Conservation (phyloP, 192 early-diverging fungal species). For the Dissophora globulifera region DNA sequence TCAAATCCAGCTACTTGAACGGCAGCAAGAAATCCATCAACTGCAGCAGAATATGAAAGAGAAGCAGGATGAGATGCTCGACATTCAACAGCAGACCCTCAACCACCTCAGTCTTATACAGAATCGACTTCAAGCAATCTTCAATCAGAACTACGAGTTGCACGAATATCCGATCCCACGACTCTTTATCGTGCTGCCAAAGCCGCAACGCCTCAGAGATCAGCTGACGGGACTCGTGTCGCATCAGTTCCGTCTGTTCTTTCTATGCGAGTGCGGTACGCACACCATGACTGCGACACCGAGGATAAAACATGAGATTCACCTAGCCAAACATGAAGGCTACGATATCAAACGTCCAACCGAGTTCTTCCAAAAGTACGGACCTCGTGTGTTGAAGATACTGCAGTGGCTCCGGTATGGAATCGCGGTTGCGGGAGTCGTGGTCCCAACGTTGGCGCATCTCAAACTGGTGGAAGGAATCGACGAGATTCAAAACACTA, state of each 20-base stretch:
- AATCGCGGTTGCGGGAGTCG: neutral
- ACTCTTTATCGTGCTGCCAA: slow-evolving; percentile 18
- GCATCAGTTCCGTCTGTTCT: slow-evolving; percentile 4
- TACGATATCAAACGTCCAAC: slow-evolving; percentile 8
- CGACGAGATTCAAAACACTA: neutral
- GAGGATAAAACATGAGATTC: neutral
- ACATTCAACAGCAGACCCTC: slow-evolving; percentile 4
- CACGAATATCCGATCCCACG: slow-evolving; percentile 26
- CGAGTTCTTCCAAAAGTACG: slow-evolving; percentile 32
- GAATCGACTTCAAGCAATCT: slow-evolving; percentile 8
- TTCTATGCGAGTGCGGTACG: slow-evolving; percentile 17
- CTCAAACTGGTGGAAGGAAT: neutral
- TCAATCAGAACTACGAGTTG: slow-evolving; percentile 21
- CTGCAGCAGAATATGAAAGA: neutral
- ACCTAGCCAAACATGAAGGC: slow-evolving; percentile 19
- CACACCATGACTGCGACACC: neutral
- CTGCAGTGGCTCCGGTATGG: slow-evolving; percentile 18
- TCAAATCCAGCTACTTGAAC: neutral
- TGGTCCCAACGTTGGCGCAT: slow-evolving; percentile 4
- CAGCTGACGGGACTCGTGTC: neutral
- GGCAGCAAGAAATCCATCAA: neutral
- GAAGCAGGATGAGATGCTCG: slow-evolving; percentile 4
- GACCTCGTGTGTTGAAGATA: slow-evolving; percentile 16
- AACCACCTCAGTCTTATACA: slow-evolving; percentile 11
- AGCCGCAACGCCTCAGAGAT: neutral